Evolutionary conservation across 2,329 filamentous ascomycete genomes (phyloP).

Genomic region (Arthrinium phaeospermum): DNA sequence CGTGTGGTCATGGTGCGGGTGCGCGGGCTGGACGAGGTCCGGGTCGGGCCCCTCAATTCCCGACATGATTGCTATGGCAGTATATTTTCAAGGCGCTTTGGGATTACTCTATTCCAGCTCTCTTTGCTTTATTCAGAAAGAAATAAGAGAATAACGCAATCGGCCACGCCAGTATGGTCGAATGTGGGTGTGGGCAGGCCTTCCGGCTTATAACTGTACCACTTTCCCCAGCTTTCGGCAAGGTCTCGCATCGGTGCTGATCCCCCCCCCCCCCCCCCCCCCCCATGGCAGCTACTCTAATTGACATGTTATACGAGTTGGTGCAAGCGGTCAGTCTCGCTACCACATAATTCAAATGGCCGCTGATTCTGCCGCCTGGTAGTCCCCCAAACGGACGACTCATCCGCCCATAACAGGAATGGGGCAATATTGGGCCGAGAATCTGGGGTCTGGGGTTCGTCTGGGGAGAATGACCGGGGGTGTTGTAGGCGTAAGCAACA

Average conservation of each 20-base stretch:
- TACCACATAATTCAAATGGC: not conserved
- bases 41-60: slow-evolving; percentile 34
- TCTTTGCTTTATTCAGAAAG: not conserved
- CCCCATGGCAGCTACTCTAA: not conserved
- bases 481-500: not conserved
- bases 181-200: not conserved
- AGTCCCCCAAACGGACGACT: not conserved
- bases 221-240: not conserved
- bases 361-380: not conserved
- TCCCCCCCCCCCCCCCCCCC: not conserved
- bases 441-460: slow-evolving; percentile 25
- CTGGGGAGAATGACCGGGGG: slow-evolving; percentile 2
- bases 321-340: not conserved
- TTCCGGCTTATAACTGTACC: not conserved
- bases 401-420: not conserved
- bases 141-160: not conserved
- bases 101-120: not conserved
- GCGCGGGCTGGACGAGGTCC: slow-evolving; percentile 32
- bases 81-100: not conserved
- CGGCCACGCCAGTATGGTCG: not conserved
- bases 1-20: slow-evolving; percentile 29
- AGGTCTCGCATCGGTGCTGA: not conserved
- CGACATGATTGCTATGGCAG: slow-evolving; percentile 31
- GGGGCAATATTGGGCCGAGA: slow-evolving; percentile 24
- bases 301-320: not conserved